These are phyloP conservation scores for Dujonia santamariae DNA, from an alignment of 1,139 yeast genomes.

Conservation along the genomic window DNA sequence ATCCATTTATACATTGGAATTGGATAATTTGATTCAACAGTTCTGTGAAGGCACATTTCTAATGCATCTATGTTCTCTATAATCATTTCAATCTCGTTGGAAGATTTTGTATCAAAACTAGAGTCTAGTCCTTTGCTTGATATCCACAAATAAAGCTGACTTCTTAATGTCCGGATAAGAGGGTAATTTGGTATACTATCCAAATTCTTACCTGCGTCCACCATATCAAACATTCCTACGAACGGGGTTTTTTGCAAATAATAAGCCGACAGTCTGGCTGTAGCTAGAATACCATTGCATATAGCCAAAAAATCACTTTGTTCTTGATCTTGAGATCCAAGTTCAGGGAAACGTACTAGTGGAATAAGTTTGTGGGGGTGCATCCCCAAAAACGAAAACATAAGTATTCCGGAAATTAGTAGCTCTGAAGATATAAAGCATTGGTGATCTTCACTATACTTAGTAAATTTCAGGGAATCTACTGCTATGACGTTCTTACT, in stretches of 20 bases:
- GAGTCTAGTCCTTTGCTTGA: conserved; percentile 8
- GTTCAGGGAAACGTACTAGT: conserved; percentile 21
- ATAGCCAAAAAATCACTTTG: conserved; percentile 20
- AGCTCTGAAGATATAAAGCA: conserved; percentile 16
- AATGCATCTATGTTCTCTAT: conserved; percentile 13
- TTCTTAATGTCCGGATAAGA: conserved; percentile 14
- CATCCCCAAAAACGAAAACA: conserved; percentile 26
- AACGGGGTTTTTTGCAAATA: conserved; percentile 10
- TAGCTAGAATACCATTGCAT: conserved; percentile 16
- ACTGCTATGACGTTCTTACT: neutral
- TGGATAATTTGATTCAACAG: conserved; percentile 19
- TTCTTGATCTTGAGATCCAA: neutral
- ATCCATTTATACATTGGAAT: conserved; percentile 29
- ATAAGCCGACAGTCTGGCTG: too few species aligned
- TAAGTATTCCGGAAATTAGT: conserved; percentile 20
- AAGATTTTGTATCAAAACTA: conserved; percentile 8
- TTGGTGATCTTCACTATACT: neutral
- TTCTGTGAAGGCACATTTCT: conserved; percentile 14
- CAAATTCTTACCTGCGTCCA: conserved; percentile 13
- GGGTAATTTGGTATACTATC: conserved; percentile 12
- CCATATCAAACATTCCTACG: conserved; percentile 7
- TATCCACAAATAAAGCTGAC: conserved; percentile 3
- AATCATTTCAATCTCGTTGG: conserved; percentile 9
- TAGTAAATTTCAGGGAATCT: neutral
- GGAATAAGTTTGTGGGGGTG: conserved; percentile 33